phyloP scores from a whole-genome alignment of 331 rosid genomes.

The Rhamnella rubrinervis region DNA sequence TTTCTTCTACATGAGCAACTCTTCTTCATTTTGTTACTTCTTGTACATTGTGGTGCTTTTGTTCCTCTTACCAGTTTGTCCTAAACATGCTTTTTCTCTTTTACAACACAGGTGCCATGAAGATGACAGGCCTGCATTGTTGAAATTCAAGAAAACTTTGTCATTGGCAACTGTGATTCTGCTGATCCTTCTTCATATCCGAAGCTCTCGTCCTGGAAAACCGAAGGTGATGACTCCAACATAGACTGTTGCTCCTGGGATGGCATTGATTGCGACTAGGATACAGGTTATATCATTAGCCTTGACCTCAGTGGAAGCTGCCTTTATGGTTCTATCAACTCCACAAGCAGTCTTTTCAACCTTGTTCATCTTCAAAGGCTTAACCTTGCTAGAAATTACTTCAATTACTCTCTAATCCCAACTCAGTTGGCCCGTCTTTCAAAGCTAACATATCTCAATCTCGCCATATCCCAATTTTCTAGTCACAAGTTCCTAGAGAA shows the following conservation, averaged over 20 bases:
- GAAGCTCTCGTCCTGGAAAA: constrained; percentile 14
- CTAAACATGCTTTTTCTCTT: not conserved
- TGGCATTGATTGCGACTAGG: constrained; percentile 11
- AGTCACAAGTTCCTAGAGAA: constrained; percentile 19
- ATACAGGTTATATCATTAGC: constrained; percentile 14
- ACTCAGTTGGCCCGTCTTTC: not conserved
- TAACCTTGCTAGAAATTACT: constrained; percentile 22
- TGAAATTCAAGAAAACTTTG: constrained; percentile 26
- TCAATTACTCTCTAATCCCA: constrained; percentile 23
- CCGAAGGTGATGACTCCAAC: not conserved
- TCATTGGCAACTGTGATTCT: not conserved
- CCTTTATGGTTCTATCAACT: constrained; percentile 16
- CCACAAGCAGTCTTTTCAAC: constrained; percentile 8
- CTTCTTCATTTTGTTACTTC: not conserved
- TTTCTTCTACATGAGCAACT: too few species aligned
- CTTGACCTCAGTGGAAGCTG: constrained; percentile 15
- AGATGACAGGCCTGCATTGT: constrained; percentile 19
- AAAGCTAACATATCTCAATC: constrained; percentile 10
- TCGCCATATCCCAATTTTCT: not conserved
- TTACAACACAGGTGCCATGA: constrained; percentile 14
- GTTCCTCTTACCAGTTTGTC: not conserved
- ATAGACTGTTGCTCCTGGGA: constrained; percentile 12
- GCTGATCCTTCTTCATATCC: not conserved
- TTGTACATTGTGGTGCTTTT: not conserved
- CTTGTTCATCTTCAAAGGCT: constrained; percentile 24